These are phyloP conservation scores for Aspergillus conjunctus DNA, from an alignment of 495 filamentous ascomycete species.

Conservation along the genomic window DNA sequence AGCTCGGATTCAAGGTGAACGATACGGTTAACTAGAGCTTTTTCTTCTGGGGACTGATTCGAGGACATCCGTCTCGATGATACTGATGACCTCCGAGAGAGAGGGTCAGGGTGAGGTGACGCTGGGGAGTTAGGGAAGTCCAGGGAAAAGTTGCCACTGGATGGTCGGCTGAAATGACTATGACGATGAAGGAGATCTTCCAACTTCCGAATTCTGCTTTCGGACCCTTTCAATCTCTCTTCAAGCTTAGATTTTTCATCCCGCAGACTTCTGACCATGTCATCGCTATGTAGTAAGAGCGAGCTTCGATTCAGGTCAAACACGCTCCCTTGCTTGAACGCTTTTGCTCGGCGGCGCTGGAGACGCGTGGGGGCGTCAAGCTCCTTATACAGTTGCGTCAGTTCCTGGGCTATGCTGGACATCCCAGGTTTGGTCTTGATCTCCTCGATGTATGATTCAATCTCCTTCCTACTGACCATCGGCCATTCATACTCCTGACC, in stretches of 20 bases:
- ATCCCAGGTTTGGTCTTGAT: conserved; percentile 48
- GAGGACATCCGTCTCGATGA: conserved; percentile 69
- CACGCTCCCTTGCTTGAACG: conserved; percentile 94
- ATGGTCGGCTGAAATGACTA: conserved; percentile 69
- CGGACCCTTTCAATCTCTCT: conserved; percentile 80
- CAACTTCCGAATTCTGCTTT: conserved; percentile 86
- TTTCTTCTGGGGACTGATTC: conserved; percentile 66
- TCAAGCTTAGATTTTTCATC: conserved; percentile 80
- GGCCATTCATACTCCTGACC: conserved; percentile 84
- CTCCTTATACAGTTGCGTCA: conserved; percentile 65
- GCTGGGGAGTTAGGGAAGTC: conserved; percentile 52
- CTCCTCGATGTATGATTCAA: conserved; percentile 56
- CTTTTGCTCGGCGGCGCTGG: conserved; percentile 75
- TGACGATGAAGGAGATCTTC: conserved; percentile 94
- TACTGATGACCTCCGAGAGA: conserved; percentile 63
- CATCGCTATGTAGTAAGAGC: conserved; percentile 77
- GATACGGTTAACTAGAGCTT: conserved; percentile 65
- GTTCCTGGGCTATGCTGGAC: conserved; percentile 53
- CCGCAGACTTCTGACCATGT: conserved; percentile 70
- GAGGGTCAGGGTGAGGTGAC: conserved; percentile 56
- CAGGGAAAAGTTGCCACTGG: conserved; percentile 64
- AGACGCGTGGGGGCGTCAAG: conserved; percentile 72
- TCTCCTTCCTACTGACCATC: conserved; percentile 55
- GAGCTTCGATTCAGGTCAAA: conserved; percentile 83
- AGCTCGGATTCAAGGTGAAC: conserved; percentile 83